These are phyloP conservation scores for Ustulina deusta DNA, from an alignment of 2,329 filamentous ascomycete species.

Conservation along the genomic window DNA sequence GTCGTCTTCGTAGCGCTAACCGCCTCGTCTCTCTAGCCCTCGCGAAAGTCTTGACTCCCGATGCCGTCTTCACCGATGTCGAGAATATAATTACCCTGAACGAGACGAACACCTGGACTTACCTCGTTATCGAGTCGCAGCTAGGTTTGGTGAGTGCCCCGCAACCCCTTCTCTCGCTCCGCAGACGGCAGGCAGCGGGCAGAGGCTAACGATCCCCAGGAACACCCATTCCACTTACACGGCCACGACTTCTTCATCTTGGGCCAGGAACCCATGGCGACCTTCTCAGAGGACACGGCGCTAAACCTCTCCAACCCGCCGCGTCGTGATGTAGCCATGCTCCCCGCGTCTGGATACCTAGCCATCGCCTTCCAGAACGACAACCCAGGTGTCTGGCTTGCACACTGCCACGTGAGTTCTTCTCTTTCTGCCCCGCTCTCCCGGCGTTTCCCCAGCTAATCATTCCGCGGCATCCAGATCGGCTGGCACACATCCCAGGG, in stretches of 20 bases:
- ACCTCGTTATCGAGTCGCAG: conserved; percentile 51
- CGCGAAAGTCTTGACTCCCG: conserved; percentile 47
- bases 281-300: conserved; percentile 46
- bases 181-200: neutral
- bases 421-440: neutral
- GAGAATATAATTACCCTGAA: conserved; percentile 51
- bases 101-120: conserved; percentile 53
- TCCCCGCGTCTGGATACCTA: conserved; percentile 61
- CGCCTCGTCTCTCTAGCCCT: conserved; percentile 46
- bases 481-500: conserved; percentile 64
- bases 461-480: conserved; percentile 51
- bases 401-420: conserved; percentile 50
- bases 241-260: conserved; percentile 60
- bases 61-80: conserved; percentile 41
- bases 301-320: conserved; percentile 59
- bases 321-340: conserved; percentile 61
- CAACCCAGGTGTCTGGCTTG: conserved; percentile 65
- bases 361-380: conserved; percentile 64
- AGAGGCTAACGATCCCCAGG: conserved; percentile 37
- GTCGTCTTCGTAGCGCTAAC: conserved; percentile 18
- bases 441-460: conserved; percentile 10
- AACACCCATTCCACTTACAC: conserved; percentile 60
- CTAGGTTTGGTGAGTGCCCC: conserved; percentile 38
- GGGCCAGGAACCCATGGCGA: conserved; percentile 49
- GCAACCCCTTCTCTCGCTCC: conserved; percentile 12